Evolutionary conservation across 352 stramenopile genomes (phyloP).

Genomic region (Pythium graminicola): DNA sequence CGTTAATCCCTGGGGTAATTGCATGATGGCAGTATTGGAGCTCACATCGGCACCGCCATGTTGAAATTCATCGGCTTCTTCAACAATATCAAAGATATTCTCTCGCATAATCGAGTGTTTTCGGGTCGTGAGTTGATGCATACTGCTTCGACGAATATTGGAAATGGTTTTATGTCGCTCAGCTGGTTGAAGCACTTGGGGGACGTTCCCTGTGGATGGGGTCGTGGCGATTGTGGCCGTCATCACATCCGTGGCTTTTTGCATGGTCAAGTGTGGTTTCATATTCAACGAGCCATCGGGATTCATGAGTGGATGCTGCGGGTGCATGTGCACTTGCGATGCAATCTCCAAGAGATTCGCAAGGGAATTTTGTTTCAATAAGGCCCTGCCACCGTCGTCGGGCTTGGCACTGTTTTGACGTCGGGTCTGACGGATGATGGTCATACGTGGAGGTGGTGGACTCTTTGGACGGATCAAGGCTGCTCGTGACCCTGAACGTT

Average conservation of each 20-base stretch:
- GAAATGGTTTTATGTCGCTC: conserved; percentile 33
- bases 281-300: conserved; percentile 21
- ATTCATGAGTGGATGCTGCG: conserved; percentile 10
- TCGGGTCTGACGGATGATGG: conserved; percentile 20
- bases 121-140: conserved; percentile 25
- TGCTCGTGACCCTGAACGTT: too few species aligned
- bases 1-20: conserved; percentile 61
- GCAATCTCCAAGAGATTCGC: conserved; percentile 25
- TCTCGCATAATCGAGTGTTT: conserved; percentile 47
- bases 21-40: conserved; percentile 59
- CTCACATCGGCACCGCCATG: conserved; percentile 3
- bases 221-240: conserved; percentile 29
- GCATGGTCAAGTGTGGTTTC: conserved; percentile 20
- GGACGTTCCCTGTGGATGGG: background rate
- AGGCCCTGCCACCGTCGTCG: background rate
- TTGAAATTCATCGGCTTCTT: conserved; percentile 43
- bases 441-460: conserved; percentile 11
- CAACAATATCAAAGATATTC: conserved; percentile 76
- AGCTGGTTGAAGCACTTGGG: conserved; percentile 16
- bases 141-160: conserved; percentile 29
- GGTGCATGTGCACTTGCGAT: background rate
- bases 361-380: conserved; percentile 24
- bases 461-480: background rate
- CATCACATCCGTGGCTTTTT: conserved; percentile 27
- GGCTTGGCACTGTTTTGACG: conserved; percentile 21